Evolutionary conservation across 805 yeast genomes (phyloP).

Genomic region (Metschnikowia matae): DNA sequence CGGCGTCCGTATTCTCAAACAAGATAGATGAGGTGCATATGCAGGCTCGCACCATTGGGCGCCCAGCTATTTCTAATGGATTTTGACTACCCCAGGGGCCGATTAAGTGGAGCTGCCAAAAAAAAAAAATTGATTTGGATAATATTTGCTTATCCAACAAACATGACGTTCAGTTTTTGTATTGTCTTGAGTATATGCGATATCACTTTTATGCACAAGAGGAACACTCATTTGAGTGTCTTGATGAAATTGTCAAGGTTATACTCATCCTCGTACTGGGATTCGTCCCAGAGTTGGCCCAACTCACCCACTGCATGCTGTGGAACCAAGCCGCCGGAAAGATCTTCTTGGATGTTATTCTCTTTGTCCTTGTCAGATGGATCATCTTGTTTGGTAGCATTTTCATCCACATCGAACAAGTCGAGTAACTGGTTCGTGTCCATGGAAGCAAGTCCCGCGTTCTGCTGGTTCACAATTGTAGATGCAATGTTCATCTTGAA

Average conservation of each 20-base stretch:
- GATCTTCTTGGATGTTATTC: constrained; percentile 46
- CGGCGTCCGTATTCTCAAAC: not conserved
- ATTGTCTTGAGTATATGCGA: not conserved
- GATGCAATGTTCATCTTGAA: constrained; percentile 97
- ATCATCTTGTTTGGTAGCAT: constrained; percentile 33
- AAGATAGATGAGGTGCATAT: not conserved
- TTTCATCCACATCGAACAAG: constrained; percentile 73
- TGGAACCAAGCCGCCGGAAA: constrained; percentile 69
- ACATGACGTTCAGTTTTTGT: not conserved
- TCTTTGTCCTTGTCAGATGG: constrained; percentile 31
- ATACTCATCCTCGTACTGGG: constrained; percentile 95
- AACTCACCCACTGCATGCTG: constrained; percentile 84
- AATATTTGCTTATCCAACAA: not conserved
- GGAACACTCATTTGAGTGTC: constrained; percentile 46
- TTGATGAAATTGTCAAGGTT: constrained; percentile 89
- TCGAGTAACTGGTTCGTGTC: constrained; percentile 92
- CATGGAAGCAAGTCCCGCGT: constrained; percentile 94
- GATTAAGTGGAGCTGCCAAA: not conserved
- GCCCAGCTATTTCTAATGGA: not conserved
- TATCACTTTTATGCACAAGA: not conserved
- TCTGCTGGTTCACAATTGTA: constrained; percentile 93
- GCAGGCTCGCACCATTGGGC: not conserved
- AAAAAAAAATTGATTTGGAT: not conserved
- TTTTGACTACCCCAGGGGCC: not conserved
- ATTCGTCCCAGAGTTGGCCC: constrained; percentile 93